A percentile compares a stretch with the other conserved stretches of the same genome.
Conservation (phyloP, 139 green algal species). For the Chlorella sp. region DNA sequence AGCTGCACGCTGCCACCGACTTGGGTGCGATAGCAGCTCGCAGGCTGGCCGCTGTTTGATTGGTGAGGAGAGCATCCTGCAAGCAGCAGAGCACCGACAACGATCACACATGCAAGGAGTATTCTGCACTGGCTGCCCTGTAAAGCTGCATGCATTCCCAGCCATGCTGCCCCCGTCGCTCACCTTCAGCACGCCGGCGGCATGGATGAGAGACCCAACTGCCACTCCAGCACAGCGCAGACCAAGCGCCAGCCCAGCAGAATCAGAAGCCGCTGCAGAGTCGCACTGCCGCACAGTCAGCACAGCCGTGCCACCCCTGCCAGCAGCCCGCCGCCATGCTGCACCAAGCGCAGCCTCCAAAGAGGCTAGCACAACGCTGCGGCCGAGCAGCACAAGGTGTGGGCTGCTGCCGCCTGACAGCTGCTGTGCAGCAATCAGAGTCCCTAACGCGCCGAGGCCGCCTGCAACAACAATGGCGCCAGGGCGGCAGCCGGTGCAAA, state of each 20-base stretch:
- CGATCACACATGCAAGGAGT: background rate
- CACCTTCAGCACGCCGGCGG: constrained; percentile 65
- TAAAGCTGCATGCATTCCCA: no score
- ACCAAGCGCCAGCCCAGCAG: background rate
- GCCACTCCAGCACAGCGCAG: background rate
- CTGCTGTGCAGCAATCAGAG: constrained; percentile 71
- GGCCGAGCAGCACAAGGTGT: constrained; percentile 21
- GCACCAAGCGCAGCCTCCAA: constrained; percentile 2
- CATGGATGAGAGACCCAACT: constrained; percentile 59
- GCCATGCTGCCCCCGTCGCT: background rate
- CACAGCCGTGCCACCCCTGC: no score
- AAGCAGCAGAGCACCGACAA: background rate
- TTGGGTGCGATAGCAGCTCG: constrained; percentile 64
- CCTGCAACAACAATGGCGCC: constrained; percentile 51
- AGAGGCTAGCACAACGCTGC: background rate
- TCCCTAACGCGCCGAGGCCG: constrained; percentile 50
- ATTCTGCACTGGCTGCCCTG: background rate
- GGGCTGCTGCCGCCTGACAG: background rate
- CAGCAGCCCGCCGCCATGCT: background rate
- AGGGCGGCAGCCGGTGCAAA: background rate
- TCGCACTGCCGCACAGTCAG: constrained; percentile 44
- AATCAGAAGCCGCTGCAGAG: constrained; percentile 13
- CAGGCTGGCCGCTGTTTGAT: constrained; percentile 50
- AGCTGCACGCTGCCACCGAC: constrained; percentile 29
- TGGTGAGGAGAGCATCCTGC: constrained; percentile 68